Percentiles rank a stretch among this genome's conserved stretches.
Conservation (phyloP, 371 early-diverging fungal genomes). For the Massospora cicadina region DNA sequence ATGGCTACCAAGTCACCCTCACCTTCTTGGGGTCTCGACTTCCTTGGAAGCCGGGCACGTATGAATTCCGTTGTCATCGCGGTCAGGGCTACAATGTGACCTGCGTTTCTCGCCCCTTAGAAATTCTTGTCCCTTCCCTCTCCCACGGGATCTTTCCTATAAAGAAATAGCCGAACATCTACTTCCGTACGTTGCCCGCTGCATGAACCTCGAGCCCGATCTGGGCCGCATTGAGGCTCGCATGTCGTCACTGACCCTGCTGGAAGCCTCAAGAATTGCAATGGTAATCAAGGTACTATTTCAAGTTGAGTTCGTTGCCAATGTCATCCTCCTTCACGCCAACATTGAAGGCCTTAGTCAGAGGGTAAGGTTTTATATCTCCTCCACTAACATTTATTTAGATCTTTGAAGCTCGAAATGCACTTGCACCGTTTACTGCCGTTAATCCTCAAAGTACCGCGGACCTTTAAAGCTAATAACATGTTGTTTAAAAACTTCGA, state of each 20-base stretch:
- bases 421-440: neutral
- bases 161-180: neutral
- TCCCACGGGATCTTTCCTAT: neutral
- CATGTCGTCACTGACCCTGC: neutral
- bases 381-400: neutral
- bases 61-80: neutral
- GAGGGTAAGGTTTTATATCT: neutral
- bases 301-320: neutral
- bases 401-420: neutral
- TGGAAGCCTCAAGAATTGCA: neutral
- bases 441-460: neutral
- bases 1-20: neutral
- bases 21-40: neutral
- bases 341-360: neutral
- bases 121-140: neutral
- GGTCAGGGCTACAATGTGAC: neutral
- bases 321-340: neutral
- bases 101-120: neutral
- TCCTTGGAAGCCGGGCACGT: constrained; percentile 2
- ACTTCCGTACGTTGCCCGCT: neutral
- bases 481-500: too few relatives aligned
- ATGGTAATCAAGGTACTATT: neutral
- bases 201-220: neutral
- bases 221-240: neutral
- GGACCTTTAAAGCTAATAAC: too few relatives aligned